Conservation (phyloP, 1,284 basidiomycete genomes). For the Austropuccinia psidii region DNA sequence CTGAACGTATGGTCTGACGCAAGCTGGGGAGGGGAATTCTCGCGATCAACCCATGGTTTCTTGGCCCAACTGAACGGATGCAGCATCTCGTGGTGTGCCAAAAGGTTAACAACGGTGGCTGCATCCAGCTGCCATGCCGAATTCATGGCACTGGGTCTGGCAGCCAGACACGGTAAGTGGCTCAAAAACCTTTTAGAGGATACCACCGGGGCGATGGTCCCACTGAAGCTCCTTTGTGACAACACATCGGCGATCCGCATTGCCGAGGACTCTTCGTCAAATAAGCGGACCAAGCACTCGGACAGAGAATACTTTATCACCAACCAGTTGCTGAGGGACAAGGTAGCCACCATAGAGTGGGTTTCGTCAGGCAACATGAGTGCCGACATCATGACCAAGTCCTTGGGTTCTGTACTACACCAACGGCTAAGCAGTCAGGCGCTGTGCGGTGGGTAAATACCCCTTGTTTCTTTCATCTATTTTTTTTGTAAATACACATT, state of each 20-base stretch:
- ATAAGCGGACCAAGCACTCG: constrained; percentile 7
- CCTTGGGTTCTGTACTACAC: neutral
- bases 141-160: no score
- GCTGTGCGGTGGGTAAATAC: no score
- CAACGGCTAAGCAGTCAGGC: no score
- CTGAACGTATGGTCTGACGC: neutral
- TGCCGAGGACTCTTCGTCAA: constrained; percentile 1
- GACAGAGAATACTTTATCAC: neutral
- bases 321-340: neutral
- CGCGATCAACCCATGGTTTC: neutral
- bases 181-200: no score
- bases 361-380: neutral
- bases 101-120: neutral
- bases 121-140: neutral
- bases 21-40: neutral
- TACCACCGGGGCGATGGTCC: no score
- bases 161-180: no score
- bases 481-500: no score
- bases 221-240: neutral
- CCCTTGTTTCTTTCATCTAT: no score
- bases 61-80: neutral
- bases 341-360: neutral
- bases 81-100: neutral
- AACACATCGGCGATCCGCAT: constrained; percentile 1
- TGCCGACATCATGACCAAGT: constrained; percentile 17